Evolutionary conservation across 1,284 basidiomycete genomes (phyloP).

Genomic region (Trametes hirsuta): DNA sequence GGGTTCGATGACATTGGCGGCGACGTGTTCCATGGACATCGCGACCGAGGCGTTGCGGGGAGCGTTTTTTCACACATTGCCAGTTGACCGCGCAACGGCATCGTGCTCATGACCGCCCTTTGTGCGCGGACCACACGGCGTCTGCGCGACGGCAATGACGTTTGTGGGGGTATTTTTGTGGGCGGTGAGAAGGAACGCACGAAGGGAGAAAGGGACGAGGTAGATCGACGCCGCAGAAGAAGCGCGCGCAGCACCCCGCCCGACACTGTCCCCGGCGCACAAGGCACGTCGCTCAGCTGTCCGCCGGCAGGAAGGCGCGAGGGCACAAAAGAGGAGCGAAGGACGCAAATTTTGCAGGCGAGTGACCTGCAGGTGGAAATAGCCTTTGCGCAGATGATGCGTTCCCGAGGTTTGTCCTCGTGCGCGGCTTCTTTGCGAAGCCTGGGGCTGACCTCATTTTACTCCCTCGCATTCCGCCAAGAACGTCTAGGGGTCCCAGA

Average conservation of each 20-base stretch:
- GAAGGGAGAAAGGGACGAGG: conserved; percentile 3
- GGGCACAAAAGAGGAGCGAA: not conserved
- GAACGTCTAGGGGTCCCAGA: not conserved
- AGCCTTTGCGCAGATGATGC: conserved; percentile 7
- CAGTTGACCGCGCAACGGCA: not conserved
- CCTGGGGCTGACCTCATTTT: conserved; percentile 4
- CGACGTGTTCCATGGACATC: not conserved
- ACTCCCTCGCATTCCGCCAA: not conserved
- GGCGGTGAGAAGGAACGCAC: conserved; percentile 7
- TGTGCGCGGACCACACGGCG: not conserved
- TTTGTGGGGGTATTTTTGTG: conserved; percentile 5
- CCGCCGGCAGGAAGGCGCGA: not conserved
- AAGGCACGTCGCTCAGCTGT: conserved; percentile 7
- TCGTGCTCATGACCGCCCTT: not conserved
- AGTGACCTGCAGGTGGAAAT: not conserved
- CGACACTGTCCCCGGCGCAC: not conserved
- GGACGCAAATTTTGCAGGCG: not conserved
- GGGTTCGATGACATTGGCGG: not conserved
- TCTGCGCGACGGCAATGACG: not conserved
- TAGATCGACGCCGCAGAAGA: conserved; percentile 8
- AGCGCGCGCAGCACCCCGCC: not conserved
- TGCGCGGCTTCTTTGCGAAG: not conserved
- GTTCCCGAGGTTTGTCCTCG: conserved; percentile 9
- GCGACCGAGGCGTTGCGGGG: not conserved
- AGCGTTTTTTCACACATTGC: not conserved